Percentiles rank a stretch among this genome's conserved stretches.
These are phyloP conservation scores for Penicillium sclerotigenum DNA, from an alignment of 2,329 filamentous ascomycete species.

Conservation along the genomic window DNA sequence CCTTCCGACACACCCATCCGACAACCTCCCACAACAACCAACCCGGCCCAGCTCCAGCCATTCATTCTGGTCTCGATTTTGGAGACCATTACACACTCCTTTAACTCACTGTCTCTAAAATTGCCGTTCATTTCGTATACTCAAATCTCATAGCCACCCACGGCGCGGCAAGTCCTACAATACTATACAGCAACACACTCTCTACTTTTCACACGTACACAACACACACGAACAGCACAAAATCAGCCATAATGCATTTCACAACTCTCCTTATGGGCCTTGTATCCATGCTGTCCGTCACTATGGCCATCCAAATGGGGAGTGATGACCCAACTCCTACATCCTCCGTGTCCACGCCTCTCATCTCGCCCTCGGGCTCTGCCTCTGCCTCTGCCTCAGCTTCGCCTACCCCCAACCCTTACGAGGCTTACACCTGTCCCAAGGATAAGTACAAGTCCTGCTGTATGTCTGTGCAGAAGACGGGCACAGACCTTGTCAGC, in stretches of 20 bases:
- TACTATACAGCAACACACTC: neutral
- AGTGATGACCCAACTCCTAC: slow-evolving; percentile 2
- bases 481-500: slow-evolving; percentile 15
- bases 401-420: slow-evolving; percentile 7
- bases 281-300: slow-evolving; percentile 10
- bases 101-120: neutral
- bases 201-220: neutral
- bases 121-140: slow-evolving; percentile 1
- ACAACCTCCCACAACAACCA: neutral
- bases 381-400: slow-evolving; percentile 7
- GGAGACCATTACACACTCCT: neutral
- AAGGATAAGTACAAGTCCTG: slow-evolving; percentile 25
- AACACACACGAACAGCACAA: neutral
- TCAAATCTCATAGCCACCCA: neutral
- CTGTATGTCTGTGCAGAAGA: slow-evolving; percentile 22
- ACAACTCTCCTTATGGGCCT: slow-evolving; percentile 11
- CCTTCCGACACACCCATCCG: neutral
- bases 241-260: slow-evolving; percentile 11
- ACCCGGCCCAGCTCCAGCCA: slow-evolving; percentile 15
- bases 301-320: slow-evolving; percentile 14
- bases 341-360: neutral
- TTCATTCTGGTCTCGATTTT: slow-evolving; percentile 10
- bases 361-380: slow-evolving; percentile 1
- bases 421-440: slow-evolving; percentile 24
- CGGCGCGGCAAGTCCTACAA: neutral